Conservation (phyloP, 805 yeast genomes). For the Candida maesae region DNA sequence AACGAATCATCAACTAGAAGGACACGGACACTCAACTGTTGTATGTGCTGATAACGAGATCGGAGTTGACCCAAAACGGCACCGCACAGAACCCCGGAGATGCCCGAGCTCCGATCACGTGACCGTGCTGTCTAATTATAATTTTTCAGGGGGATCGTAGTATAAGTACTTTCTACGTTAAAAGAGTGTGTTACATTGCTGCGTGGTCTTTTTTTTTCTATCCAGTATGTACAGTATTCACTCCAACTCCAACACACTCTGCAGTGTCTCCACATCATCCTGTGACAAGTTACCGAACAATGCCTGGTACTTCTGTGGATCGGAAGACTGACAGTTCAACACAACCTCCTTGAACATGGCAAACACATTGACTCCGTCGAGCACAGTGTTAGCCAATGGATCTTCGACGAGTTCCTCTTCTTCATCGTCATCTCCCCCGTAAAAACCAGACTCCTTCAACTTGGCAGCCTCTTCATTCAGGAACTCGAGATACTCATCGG, state of each 20-base stretch:
- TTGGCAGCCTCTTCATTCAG: slow-evolving; percentile 42
- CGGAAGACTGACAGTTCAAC: slow-evolving; percentile 42
- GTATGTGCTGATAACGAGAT: slow-evolving; percentile 5
- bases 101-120: not conserved
- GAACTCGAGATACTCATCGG: slow-evolving; percentile 47
- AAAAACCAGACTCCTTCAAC: slow-evolving; percentile 32
- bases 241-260: slow-evolving; percentile 31
- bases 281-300: slow-evolving; percentile 39
- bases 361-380: slow-evolving; percentile 74
- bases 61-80: not conserved
- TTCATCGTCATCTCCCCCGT: slow-evolving; percentile 37
- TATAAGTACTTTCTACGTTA: too few species aligned
- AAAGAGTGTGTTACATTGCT: too few species aligned
- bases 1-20: too few species aligned
- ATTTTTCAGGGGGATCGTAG: too few species aligned
- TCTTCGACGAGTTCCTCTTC: slow-evolving; percentile 81
- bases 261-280: slow-evolving; percentile 39
- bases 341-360: slow-evolving; percentile 57
- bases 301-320: slow-evolving; percentile 44
- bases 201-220: too few species aligned
- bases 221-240: not conserved
- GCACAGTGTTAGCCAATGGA: slow-evolving; percentile 71
- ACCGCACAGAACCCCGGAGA: not conserved
- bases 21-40: too few species aligned
- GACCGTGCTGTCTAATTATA: too few species aligned